phyloP scores from a whole-genome alignment of 2,329 filamentous ascomycete genomes.

The Penicillium psychrosexuale region DNA sequence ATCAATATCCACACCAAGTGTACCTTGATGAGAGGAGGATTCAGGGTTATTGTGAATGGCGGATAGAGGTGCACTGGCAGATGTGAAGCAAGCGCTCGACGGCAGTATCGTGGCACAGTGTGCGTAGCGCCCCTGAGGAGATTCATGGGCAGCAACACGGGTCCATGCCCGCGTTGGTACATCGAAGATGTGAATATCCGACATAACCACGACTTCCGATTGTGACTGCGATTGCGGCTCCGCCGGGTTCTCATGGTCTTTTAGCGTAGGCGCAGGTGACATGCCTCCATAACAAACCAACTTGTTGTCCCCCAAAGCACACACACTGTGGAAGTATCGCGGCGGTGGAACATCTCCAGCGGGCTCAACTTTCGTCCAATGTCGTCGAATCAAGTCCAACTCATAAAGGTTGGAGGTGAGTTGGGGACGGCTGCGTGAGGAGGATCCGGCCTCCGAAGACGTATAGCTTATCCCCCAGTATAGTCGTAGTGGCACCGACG shows the following conservation, averaged over 20 bases:
- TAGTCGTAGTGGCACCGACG: constrained; percentile 91
- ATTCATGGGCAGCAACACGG: constrained; percentile 72
- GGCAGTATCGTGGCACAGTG: constrained; percentile 92
- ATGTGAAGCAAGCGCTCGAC: constrained; percentile 82
- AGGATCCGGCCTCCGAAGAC: constrained; percentile 91
- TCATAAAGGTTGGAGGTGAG: constrained; percentile 91
- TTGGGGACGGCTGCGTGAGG: constrained; percentile 74
- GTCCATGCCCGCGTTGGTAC: constrained; percentile 80
- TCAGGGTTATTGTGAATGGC: constrained; percentile 87
- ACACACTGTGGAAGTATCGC: constrained; percentile 96
- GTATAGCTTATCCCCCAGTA: constrained; percentile 92
- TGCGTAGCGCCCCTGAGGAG: constrained; percentile 90
- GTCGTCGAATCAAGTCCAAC: constrained; percentile 80
- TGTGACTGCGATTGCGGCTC: constrained; percentile 64
- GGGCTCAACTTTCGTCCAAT: constrained; percentile 89
- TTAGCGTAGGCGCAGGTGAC: constrained; percentile 66
- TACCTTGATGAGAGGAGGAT: constrained; percentile 78
- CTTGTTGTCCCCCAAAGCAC: constrained; percentile 88
- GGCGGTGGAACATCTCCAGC: constrained; percentile 83
- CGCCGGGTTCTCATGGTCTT: constrained; percentile 42
- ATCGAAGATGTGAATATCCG: constrained; percentile 94
- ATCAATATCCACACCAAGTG: constrained; percentile 83
- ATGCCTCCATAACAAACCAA: constrained; percentile 98
- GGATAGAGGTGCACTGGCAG: constrained; percentile 75
- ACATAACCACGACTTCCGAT: constrained; percentile 93